Percentiles rank a stretch among this genome's conserved stretches.
phyloP scores from a whole-genome alignment of 2,329 filamentous ascomycete genomes.

The Colletotrichum sublineola region DNA sequence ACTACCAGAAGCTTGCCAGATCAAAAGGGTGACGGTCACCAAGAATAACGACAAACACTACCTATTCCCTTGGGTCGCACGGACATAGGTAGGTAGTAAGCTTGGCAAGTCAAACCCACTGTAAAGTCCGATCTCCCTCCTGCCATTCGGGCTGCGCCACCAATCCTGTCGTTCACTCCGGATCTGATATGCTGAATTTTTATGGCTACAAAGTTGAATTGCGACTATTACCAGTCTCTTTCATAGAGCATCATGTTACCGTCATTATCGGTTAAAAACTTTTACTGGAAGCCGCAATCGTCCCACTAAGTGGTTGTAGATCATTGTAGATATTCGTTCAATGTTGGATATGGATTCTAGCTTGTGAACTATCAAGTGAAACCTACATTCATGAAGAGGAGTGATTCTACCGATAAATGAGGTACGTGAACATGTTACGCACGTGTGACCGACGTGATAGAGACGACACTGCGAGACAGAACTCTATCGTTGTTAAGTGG shows the following conservation, averaged over 20 bases:
- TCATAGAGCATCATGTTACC: background rate
- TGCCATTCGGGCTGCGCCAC: no score
- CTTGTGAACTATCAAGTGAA: background rate
- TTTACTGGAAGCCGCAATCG: background rate
- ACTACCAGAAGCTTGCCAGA: background rate
- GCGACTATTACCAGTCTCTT: background rate
- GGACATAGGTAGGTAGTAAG: no score
- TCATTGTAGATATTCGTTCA: background rate
- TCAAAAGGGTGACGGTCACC: background rate
- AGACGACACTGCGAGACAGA: conserved; percentile 13
- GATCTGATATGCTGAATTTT: no score
- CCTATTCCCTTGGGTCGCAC: background rate
- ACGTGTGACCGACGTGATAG: background rate
- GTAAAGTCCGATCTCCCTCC: no score
- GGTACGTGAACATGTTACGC: background rate
- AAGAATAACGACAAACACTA: background rate
- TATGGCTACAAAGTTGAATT: no score
- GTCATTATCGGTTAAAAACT: background rate
- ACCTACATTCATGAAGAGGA: conserved; percentile 9
- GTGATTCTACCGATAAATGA: conserved; percentile 2
- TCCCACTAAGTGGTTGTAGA: background rate
- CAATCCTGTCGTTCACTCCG: no score
- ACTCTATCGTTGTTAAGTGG: background rate
- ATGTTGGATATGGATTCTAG: background rate
- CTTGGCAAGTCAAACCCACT: no score